phyloP scores from a whole-genome alignment of 495 filamentous ascomycete genomes.

The Neurospora sp. region DNA sequence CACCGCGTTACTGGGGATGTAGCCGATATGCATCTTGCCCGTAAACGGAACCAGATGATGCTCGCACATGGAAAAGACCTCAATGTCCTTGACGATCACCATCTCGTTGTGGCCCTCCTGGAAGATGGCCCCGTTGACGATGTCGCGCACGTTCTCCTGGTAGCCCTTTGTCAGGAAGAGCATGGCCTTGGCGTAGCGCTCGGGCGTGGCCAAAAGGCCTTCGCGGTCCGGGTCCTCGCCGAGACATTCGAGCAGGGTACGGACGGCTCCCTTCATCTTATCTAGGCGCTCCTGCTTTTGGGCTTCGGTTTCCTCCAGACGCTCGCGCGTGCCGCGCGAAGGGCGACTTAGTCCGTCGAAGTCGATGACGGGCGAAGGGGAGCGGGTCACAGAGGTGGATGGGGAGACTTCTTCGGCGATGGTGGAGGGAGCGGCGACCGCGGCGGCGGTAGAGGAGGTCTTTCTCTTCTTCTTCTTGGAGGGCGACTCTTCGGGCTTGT shows the following conservation, averaged over 20 bases:
- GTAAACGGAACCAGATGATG: constrained; percentile 96
- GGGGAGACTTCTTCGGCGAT: constrained; percentile 3
- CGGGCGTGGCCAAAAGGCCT: constrained; percentile 77
- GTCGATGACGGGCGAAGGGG: constrained; percentile 57
- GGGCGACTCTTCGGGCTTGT: constrained; percentile 46
- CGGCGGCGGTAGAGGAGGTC: constrained; percentile 10
- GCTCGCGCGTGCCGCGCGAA: constrained; percentile 64
- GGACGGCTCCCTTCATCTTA: constrained; percentile 75
- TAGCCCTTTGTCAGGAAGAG: constrained; percentile 99
- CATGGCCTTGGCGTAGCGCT: constrained; percentile 92
- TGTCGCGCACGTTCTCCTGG: constrained; percentile 85
- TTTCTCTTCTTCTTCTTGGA: constrained; percentile 30
- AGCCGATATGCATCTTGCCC: constrained; percentile 99
- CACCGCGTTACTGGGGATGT: constrained; percentile 77
- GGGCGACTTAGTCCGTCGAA: constrained; percentile 68
- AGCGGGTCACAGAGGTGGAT: constrained; percentile 22
- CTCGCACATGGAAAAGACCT: constrained; percentile 91
- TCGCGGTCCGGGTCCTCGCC: constrained; percentile 93
- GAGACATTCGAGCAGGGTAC: constrained; percentile 88
- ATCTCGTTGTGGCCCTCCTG: constrained; percentile 95
- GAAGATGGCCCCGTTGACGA: constrained; percentile 93
- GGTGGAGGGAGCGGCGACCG: constrained; percentile 12
- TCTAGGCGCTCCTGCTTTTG: constrained; percentile 59
- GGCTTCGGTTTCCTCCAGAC: constrained; percentile 67
- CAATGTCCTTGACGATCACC: constrained; percentile 96